Percentiles rank a stretch among this genome's conserved stretches.
Conservation (phyloP, 192 early-diverging fungal species). For the Gonapodya prolifera region DNA sequence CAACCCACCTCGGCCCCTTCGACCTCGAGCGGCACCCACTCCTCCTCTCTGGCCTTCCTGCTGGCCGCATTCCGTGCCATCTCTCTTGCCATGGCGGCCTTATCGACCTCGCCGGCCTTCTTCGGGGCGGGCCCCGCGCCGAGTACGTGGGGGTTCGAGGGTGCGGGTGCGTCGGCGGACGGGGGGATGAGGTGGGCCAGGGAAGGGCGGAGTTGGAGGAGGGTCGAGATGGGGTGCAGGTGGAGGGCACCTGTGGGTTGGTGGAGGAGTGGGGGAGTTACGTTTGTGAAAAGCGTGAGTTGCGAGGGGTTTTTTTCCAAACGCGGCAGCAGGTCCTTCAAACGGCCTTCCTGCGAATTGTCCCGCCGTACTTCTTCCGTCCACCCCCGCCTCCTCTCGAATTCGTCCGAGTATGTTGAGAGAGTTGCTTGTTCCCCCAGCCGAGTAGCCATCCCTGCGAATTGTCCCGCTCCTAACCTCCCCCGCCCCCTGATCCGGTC, state of each 20-base stretch:
- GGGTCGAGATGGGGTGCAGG: constrained; percentile 57
- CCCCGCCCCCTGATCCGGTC: too few relatives aligned
- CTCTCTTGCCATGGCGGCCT: constrained; percentile 30
- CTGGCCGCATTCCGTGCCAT: constrained; percentile 12
- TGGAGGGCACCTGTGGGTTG: constrained; percentile 60
- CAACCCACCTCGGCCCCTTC: constrained; percentile 39
- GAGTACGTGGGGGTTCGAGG: not conserved
- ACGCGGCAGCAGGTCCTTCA: too few relatives aligned
- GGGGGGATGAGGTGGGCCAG: constrained; percentile 86
- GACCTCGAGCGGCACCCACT: constrained; percentile 53
- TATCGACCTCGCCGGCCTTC: constrained; percentile 52
- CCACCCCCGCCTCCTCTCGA: too few relatives aligned
- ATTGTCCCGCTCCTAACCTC: too few relatives aligned
- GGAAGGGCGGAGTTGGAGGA: constrained; percentile 75
- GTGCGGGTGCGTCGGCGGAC: constrained; percentile 55
- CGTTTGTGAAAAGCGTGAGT: not conserved
- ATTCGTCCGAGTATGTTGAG: too few relatives aligned
- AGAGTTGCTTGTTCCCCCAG: too few relatives aligned
- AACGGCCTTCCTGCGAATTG: too few relatives aligned
- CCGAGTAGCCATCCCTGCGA: too few relatives aligned
- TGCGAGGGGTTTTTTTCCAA: too few relatives aligned
- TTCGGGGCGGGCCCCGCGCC: constrained; percentile 42
- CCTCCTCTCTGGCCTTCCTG: constrained; percentile 55
- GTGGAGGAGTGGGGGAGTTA: not conserved
- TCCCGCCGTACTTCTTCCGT: too few relatives aligned